Conservation (phyloP, 2,329 filamentous ascomycete species). For the Talaromyces sp. region DNA sequence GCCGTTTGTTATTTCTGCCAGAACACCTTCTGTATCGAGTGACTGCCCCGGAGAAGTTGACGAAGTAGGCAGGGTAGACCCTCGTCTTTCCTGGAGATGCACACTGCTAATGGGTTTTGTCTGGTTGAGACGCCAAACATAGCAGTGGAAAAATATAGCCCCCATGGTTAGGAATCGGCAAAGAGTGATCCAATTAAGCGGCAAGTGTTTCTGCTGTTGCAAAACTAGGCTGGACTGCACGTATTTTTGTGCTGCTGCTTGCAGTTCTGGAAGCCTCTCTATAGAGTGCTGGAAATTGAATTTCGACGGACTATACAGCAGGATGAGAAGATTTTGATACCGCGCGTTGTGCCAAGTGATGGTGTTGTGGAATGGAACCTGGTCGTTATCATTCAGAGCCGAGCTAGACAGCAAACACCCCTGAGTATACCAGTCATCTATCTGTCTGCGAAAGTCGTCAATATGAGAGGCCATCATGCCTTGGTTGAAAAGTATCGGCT, state of each 20-base stretch:
- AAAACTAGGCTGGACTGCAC: constrained; percentile 40
- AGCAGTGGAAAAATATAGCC: constrained; percentile 12
- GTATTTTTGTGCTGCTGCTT: constrained; percentile 32
- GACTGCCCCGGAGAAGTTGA: not conserved
- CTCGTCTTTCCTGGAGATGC: not conserved
- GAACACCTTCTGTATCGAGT: not conserved
- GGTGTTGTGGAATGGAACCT: constrained; percentile 43
- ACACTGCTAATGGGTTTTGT: constrained; percentile 1
- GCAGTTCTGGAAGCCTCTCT: not conserved
- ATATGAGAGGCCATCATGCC: constrained; percentile 23
- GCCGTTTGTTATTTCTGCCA: constrained; percentile 2
- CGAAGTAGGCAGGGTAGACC: not conserved
- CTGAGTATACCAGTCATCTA: constrained; percentile 47
- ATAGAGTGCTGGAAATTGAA: constrained; percentile 32
- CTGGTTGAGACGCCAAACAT: not conserved
- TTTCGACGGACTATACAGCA: constrained; percentile 42
- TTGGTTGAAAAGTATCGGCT: not conserved
- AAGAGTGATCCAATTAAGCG: constrained; percentile 41
- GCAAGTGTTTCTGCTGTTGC: constrained; percentile 41
- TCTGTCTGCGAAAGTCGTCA: constrained; percentile 33
- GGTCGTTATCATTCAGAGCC: constrained; percentile 32
- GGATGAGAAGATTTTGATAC: constrained; percentile 43
- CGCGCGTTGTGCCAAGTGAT: constrained; percentile 42
- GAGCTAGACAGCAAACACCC: constrained; percentile 43
- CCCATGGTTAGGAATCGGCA: constrained; percentile 24